Conservation (phyloP, 2,329 filamentous ascomycete species). For the Sphaerulina vaccinii region DNA sequence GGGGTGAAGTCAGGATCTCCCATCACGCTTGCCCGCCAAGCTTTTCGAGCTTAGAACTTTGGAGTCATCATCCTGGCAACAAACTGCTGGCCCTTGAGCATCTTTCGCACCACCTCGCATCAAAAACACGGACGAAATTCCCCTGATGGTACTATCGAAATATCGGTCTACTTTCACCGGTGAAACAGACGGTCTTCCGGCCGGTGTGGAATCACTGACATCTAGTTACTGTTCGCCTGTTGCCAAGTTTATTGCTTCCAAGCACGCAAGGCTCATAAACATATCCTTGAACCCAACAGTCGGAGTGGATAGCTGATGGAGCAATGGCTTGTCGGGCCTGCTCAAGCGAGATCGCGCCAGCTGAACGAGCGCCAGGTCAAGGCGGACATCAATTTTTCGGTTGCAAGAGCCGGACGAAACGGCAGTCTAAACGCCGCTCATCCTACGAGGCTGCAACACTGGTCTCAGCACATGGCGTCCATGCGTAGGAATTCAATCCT, state of each 20-base stretch:
- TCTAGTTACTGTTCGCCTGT: neutral
- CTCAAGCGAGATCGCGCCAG: constrained; percentile 10
- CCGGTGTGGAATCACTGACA: neutral
- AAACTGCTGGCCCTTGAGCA: too few relatives aligned
- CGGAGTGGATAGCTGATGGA: neutral
- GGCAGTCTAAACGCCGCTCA: constrained; percentile 9
- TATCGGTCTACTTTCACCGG: neutral
- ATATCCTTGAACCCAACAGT: neutral
- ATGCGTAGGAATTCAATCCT: constrained; percentile 16
- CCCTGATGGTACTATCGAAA: too few relatives aligned
- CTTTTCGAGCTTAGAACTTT: too few relatives aligned
- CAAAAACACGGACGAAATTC: too few relatives aligned
- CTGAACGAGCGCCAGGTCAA: neutral
- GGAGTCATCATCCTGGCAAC: neutral
- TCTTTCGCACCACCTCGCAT: too few relatives aligned
- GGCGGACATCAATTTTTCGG: neutral
- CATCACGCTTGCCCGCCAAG: too few relatives aligned
- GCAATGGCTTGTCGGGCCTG: neutral
- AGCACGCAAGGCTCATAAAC: neutral
- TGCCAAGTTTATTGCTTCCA: neutral
- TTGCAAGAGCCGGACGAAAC: constrained; percentile 11
- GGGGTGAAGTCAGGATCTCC: constrained; percentile 6
- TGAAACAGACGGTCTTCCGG: neutral
- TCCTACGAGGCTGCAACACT: constrained; percentile 12
- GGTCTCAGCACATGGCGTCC: constrained; percentile 12